phyloP scores from a whole-genome alignment of 2,329 filamentous ascomycete species.

The Colletotrichum camelliae region DNA sequence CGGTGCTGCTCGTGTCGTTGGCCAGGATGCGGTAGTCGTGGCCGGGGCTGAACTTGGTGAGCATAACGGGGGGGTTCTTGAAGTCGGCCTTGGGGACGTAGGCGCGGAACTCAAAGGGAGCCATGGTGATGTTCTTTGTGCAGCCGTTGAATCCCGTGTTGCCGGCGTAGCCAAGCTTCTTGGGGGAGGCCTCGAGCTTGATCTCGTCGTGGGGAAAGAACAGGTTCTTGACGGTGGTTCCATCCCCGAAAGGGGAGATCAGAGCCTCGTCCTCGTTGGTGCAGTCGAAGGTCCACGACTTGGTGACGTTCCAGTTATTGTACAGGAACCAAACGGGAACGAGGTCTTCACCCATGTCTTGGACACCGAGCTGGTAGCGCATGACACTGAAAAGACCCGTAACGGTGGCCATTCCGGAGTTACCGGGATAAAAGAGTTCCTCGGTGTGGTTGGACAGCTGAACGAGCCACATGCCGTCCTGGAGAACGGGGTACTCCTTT shows the following conservation, averaged over 20 bases:
- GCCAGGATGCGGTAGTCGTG: conserved; percentile 66
- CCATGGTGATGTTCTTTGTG: conserved; percentile 54
- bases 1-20: conserved; percentile 12
- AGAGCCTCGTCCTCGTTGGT: conserved; percentile 47
- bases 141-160: conserved; percentile 60
- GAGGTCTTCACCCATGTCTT: conserved; percentile 46
- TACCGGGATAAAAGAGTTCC: conserved; percentile 51
- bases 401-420: conserved; percentile 57
- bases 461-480: conserved; percentile 62
- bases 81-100: conserved; percentile 61
- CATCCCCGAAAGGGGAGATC: conserved; percentile 60
- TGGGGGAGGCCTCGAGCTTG: conserved; percentile 48
- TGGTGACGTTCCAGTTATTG: conserved; percentile 51
- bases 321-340: conserved; percentile 61
- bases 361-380: conserved; percentile 47
- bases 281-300: conserved; percentile 64
- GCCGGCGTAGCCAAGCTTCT: conserved; percentile 51
- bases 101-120: conserved; percentile 62
- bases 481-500: conserved; percentile 60
- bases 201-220: conserved; percentile 67
- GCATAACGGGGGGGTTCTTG: conserved; percentile 56
- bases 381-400: conserved; percentile 65
- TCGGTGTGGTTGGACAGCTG: conserved; percentile 61
- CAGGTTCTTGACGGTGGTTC: conserved; percentile 64
- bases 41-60: conserved; percentile 65